phyloP scores from a whole-genome alignment of 192 early-diverging fungal species.

The Entrophospora sp. region DNA sequence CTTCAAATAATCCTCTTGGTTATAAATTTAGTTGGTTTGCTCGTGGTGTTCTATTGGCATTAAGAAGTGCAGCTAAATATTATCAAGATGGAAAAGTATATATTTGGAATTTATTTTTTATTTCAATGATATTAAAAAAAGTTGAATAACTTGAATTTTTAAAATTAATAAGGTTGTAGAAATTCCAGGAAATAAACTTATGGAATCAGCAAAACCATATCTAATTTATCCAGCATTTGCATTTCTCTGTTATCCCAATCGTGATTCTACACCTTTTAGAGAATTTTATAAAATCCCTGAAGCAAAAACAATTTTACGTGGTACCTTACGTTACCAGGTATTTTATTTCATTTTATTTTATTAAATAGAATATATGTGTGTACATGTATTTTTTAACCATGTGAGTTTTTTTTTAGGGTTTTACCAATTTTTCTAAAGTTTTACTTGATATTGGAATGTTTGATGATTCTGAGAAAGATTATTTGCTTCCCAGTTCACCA shows the following conservation, averaged over 20 bases:
- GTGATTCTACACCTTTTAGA: conserved; percentile 91
- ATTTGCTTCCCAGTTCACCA: too few species aligned
- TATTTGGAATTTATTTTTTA: too few species aligned
- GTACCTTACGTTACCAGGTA: conserved; percentile 82
- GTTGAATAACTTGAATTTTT: too few species aligned
- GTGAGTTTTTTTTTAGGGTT: conserved; percentile 47
- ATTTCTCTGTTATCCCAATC: conserved; percentile 94
- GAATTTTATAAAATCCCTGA: conserved; percentile 93
- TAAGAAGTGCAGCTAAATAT: conserved; percentile 89
- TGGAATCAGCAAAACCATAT: conserved; percentile 84
- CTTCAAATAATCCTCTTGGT: conserved; percentile 93
- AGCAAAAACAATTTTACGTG: conserved; percentile 82
- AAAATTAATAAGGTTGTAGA: conserved; percentile 55
- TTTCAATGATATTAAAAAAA: too few species aligned
- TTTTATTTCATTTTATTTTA: neutral
- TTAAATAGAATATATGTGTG: too few species aligned
- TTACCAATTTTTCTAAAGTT: conserved; percentile 94
- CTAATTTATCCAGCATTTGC: conserved; percentile 90
- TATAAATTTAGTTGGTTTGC: conserved; percentile 99
- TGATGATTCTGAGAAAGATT: too few species aligned
- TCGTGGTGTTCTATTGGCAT: conserved; percentile 89
- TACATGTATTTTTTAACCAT: too few species aligned
- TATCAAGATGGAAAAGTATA: conserved; percentile 75
- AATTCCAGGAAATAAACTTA: conserved; percentile 73
- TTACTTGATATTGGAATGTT: too few species aligned